Percentiles rank a stretch among this genome's conserved stretches.
Evolutionary conservation across 2,329 filamentous ascomycete genomes (phyloP).

Genomic region (Cercospora sp.): DNA sequence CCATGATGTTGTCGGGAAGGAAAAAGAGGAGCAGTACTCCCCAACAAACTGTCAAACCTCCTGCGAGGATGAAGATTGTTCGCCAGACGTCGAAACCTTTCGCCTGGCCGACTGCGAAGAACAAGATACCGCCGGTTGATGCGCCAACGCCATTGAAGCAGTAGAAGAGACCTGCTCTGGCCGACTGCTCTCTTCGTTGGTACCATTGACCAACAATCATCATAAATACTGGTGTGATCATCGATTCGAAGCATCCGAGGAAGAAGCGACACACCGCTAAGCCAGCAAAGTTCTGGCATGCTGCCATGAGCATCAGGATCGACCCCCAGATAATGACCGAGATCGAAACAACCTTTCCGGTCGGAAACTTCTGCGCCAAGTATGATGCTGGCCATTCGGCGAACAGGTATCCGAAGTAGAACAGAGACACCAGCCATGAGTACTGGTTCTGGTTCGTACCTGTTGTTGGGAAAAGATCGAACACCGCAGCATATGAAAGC

Average conservation of each 20-base stretch:
- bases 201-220: conserved; percentile 62
- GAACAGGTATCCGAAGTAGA: conserved; percentile 52
- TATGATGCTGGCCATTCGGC: conserved; percentile 32
- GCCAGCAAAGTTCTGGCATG: conserved; percentile 59
- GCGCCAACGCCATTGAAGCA: conserved; percentile 77
- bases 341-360: conserved; percentile 37
- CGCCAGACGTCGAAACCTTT: conserved; percentile 35
- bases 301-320: conserved; percentile 61
- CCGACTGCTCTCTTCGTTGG: conserved; percentile 57
- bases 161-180: conserved; percentile 48
- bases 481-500: conserved; percentile 56
- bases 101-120: conserved; percentile 50
- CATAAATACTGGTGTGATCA: conserved; percentile 51
- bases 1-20: conserved; percentile 70
- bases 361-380: conserved; percentile 38
- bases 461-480: conserved; percentile 55
- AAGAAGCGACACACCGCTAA: conserved; percentile 63
- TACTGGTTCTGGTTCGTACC: conserved; percentile 52
- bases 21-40: conserved; percentile 61
- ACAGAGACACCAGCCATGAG: conserved; percentile 57
- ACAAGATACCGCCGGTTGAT: conserved; percentile 68
- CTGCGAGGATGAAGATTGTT: conserved; percentile 68
- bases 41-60: conserved; percentile 61
- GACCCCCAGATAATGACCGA: conserved; percentile 63
- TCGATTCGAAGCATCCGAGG: conserved; percentile 68